Base-by-base conservation (phyloP, 306 rosid genomes). In the Hippophae tibetana region DNA sequence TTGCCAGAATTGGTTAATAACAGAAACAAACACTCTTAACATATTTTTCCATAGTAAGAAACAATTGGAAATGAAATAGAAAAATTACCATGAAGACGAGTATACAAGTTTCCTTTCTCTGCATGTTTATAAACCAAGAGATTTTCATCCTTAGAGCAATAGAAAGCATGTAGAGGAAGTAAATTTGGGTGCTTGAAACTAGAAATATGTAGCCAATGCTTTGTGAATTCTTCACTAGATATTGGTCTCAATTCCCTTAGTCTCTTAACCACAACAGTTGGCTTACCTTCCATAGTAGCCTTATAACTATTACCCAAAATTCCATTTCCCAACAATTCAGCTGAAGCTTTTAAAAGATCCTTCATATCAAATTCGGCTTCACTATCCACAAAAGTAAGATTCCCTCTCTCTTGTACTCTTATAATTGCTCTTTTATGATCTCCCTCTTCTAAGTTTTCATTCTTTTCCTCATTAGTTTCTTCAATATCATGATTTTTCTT, bases 241-340 rank as follows among this genome's bases (percentile, higher is more conserved):
- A 87, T 43, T 6, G 96, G 89, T 63, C 83, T 81, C 79, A 87
- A 64, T 66, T 90, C 89, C 69, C 84, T 69, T 13, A 85, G 69
- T 79, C 92, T n/a, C 74, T 90, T 90, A 11, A 90, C 96, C 10
- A 90, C 87, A 38, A 85, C 61, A 12, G 67, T 53, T 14, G 76
- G 31, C 68, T 82, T 85, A 42, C 74, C 70, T 61, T 56, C 65
- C 60, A 84, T 67, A 81, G 69, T 82, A 2, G 86, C 98, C 86
- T 83, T 85, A 10, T 83, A 90, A 71, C 86, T 78, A 59, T 81
- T 83, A 45, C 95, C 89, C 57, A 83, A 74, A 2, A 66, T 72
- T 52, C 98, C 96, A 25, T 82, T 80, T 9, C 98, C 96, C 26
- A 90, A 57, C 42, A 80, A 68, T 82, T 81, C 96, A n/a, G 96